A percentile compares a stretch with the other conserved stretches of the same genome.
Conservation (phyloP, 179 eudicot genomes). For the Actinidia polygama region DNA sequence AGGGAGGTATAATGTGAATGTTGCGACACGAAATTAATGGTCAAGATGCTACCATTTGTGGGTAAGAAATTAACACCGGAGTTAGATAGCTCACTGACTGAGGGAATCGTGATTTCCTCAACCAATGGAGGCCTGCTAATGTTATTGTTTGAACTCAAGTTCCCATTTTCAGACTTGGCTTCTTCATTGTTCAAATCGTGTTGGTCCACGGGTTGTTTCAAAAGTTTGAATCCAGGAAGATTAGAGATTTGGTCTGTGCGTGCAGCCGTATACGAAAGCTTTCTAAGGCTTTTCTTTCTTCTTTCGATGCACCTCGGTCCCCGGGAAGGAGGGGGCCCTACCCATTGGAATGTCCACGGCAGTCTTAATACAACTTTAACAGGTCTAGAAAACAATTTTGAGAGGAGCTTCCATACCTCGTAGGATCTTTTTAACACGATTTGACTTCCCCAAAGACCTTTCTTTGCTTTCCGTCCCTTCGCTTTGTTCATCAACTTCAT, state of each 20-base stretch:
- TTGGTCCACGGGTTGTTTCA: slow-evolving; percentile 33
- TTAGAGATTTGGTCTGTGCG: too few species aligned
- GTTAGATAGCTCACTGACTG: slow-evolving; percentile 36
- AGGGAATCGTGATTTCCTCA: slow-evolving; percentile 46
- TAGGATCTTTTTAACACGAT: background rate
- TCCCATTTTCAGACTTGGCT: slow-evolving; percentile 8
- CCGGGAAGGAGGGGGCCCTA: too few species aligned
- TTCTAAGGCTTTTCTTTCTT: too few species aligned
- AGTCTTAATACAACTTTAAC: slow-evolving; percentile 31
- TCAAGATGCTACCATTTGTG: slow-evolving; percentile 23
- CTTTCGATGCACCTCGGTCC: too few species aligned
- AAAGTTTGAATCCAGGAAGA: slow-evolving; percentile 47
- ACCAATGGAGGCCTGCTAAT: slow-evolving; percentile 26
- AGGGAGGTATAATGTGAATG: slow-evolving; percentile 31
- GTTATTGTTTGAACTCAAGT: background rate
- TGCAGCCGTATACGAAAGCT: too few species aligned
- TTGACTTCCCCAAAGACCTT: background rate
- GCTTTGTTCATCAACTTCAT: background rate
- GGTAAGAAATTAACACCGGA: slow-evolving; percentile 32
- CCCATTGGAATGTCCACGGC: slow-evolving; percentile 56
- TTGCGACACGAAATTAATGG: slow-evolving; percentile 29
- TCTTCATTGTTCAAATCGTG: slow-evolving; percentile 22
- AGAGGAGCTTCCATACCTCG: slow-evolving; percentile 12
- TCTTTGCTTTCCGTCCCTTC: slow-evolving; percentile 1
- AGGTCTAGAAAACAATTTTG: slow-evolving; percentile 27